phyloP scores from a whole-genome alignment of 2,329 filamentous ascomycete genomes.

The Aciculosporium take region DNA sequence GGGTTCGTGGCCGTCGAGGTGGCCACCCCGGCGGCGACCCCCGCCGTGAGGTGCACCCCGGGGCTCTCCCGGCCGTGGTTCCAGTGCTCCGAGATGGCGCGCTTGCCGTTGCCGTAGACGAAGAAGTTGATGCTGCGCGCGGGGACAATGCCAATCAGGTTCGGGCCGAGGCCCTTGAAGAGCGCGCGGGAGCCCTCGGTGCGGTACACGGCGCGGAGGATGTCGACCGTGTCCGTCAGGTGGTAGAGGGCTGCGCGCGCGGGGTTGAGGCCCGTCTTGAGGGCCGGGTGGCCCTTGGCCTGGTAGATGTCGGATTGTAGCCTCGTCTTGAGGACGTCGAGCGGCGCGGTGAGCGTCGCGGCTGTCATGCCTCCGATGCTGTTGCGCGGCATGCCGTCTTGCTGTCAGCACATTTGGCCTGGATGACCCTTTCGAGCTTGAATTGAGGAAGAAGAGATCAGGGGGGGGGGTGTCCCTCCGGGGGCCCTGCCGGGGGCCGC shows the following conservation, averaged over 20 bases:
- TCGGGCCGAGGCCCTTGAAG: constrained; percentile 87
- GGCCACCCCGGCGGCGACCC: constrained; percentile 63
- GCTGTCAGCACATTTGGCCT: constrained; percentile 7
- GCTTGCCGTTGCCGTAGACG: constrained; percentile 84
- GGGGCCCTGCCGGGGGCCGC: too few relatives aligned
- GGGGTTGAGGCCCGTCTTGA: constrained; percentile 40
- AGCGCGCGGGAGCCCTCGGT: constrained; percentile 74
- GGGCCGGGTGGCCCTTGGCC: constrained; percentile 39
- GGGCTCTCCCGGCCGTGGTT: constrained; percentile 56
- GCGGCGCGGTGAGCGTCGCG: constrained; percentile 80
- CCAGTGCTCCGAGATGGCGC: constrained; percentile 59
- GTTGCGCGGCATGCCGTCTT: constrained; percentile 6
- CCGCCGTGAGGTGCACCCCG: constrained; percentile 66
- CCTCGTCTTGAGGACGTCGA: constrained; percentile 87
- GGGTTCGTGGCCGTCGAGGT: constrained; percentile 89
- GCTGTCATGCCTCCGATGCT: constrained; percentile 84
- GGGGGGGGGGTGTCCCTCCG: too few relatives aligned
- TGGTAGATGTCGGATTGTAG: constrained; percentile 94
- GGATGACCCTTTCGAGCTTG: too few relatives aligned
- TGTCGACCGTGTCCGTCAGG: constrained; percentile 73
- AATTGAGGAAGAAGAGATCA: not conserved
- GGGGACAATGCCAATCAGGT: constrained; percentile 77
- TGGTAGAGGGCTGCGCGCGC: constrained; percentile 56
- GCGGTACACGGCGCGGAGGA: constrained; percentile 65
- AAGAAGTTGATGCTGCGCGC: constrained; percentile 89